A percentile compares a stretch with the other conserved stretches of the same genome.
phyloP scores from a whole-genome alignment of 1,139 yeast species.

The Candida pseudocylindracea region DNA sequence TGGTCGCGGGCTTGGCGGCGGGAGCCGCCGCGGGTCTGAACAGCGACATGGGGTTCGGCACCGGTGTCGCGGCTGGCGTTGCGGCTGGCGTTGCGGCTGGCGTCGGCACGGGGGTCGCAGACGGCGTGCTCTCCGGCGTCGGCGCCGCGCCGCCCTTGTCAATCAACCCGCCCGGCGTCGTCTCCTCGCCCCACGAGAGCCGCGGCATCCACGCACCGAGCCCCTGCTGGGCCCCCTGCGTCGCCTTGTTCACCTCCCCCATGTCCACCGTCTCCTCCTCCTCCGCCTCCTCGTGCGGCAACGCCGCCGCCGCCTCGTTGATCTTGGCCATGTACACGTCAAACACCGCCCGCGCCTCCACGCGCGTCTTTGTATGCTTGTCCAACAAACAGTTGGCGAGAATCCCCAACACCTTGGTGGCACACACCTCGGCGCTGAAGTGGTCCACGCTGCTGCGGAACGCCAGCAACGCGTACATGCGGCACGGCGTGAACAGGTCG shows the following conservation, averaged over 20 bases:
- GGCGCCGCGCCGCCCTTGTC: no score
- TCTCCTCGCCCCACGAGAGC: no score
- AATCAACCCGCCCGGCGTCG: no score
- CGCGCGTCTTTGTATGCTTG: conserved; percentile 28
- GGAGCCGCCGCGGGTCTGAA: no score
- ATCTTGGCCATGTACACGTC: conserved; percentile 42
- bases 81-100: no score
- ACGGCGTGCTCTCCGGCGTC: no score
- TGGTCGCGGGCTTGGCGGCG: no score
- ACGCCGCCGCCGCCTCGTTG: conserved; percentile 31
- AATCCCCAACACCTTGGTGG: conserved; percentile 67
- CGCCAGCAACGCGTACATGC: conserved; percentile 62
- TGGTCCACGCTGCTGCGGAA: conserved; percentile 39
- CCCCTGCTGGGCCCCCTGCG: no score
- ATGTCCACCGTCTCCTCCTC: conserved; percentile 11
- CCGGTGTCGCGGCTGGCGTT: no score
- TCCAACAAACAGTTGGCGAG: conserved; percentile 74
- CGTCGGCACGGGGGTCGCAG: no score
- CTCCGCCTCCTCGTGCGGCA: conserved; percentile 26
- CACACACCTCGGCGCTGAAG: conserved; percentile 57
- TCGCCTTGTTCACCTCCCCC: conserved; percentile 3
- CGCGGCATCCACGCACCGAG: no score
- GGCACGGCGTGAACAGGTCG: conserved; percentile 60
- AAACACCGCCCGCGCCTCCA: conserved; percentile 48
- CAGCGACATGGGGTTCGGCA: no score